These are phyloP conservation scores for Eremothecium cymbalariae DNA, from an alignment of 1,139 yeast species.

Conservation along the genomic window DNA sequence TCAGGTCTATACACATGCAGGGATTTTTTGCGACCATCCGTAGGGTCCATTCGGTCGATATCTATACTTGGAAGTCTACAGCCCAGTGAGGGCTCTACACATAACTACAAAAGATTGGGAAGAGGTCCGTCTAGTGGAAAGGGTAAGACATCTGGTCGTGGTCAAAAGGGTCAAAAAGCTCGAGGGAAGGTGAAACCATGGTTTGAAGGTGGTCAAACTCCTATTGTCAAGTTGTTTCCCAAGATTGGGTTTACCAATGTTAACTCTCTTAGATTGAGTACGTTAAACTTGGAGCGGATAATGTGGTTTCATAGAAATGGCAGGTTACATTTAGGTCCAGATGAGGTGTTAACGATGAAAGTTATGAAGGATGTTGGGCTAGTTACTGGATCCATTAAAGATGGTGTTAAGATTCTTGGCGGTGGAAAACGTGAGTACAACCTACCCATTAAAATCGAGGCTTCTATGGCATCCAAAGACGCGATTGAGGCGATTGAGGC, in stretches of 20 bases:
- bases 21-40: too few relatives aligned
- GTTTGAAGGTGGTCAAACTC: slow-evolving; percentile 99
- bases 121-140: slow-evolving; percentile 93
- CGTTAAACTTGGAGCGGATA: slow-evolving; percentile 50
- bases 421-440: slow-evolving; percentile 50
- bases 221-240: slow-evolving; percentile 80
- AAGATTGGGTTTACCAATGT: slow-evolving; percentile 76
- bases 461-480: slow-evolving; percentile 65
- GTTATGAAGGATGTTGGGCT: slow-evolving; percentile 61
- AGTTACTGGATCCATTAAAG: slow-evolving; percentile 59
- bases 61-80: slow-evolving; percentile 31
- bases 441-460: slow-evolving; percentile 66
- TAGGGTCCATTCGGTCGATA: slow-evolving; percentile 20
- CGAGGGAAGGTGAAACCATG: slow-evolving; percentile 83
- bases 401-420: slow-evolving; percentile 79
- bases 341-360: slow-evolving; percentile 57
- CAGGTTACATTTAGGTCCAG: slow-evolving; percentile 55
- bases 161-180: slow-evolving; percentile 98
- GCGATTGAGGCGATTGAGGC: slow-evolving; percentile 70
- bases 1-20: too few relatives aligned
- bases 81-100: slow-evolving; percentile 35
- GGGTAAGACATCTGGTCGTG: slow-evolving; percentile 95
- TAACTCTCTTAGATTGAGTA: slow-evolving; percentile 42
- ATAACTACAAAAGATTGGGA: slow-evolving; percentile 65
- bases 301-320: slow-evolving; percentile 59